These are phyloP conservation scores for Globisporangium paroecandrum DNA, from an alignment of 352 stramenopile species.

Conservation along the genomic window DNA sequence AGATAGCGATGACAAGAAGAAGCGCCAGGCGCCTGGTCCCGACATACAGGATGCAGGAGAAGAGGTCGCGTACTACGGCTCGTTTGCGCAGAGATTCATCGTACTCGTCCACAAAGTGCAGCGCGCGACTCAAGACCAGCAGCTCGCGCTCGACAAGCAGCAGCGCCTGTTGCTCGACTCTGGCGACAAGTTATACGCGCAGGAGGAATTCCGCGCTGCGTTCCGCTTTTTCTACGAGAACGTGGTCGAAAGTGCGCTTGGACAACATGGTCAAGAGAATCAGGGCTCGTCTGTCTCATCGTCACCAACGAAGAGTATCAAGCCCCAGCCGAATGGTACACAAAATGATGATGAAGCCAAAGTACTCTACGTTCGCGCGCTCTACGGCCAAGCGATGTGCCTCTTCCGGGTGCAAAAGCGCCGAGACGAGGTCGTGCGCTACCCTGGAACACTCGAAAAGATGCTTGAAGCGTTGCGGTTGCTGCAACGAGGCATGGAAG, in stretches of 20 bases:
- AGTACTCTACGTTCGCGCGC: conserved; percentile 27
- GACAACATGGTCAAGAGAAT: neutral
- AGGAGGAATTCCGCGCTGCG: conserved; percentile 44
- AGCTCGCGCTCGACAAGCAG: conserved; percentile 38
- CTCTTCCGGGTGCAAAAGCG: conserved; percentile 34
- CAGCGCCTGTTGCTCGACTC: conserved; percentile 36
- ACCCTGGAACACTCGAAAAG: conserved; percentile 50
- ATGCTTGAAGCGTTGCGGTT: conserved; percentile 33
- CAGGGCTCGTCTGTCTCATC: neutral
- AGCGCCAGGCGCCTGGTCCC: too few relatives aligned
- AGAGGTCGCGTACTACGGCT: conserved; percentile 44
- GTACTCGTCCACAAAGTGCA: conserved; percentile 33
- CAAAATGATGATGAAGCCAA: neutral
- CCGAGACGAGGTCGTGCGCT: conserved; percentile 33
- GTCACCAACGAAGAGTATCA: neutral
- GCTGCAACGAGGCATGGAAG: conserved; percentile 45
- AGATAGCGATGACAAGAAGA: neutral
- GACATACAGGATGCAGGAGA: conserved; percentile 12
- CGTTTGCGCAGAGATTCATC: conserved; percentile 38
- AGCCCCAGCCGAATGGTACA: neutral
- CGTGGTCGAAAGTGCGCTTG: conserved; percentile 19
- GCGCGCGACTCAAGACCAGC: conserved; percentile 24
- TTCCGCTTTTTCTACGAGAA: conserved; percentile 48
- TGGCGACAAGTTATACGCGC: conserved; percentile 46
- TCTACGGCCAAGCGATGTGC: conserved; percentile 47